Base-by-base conservation (phyloP, 139 green algal species). In the Tetraselmis chui region DNA sequence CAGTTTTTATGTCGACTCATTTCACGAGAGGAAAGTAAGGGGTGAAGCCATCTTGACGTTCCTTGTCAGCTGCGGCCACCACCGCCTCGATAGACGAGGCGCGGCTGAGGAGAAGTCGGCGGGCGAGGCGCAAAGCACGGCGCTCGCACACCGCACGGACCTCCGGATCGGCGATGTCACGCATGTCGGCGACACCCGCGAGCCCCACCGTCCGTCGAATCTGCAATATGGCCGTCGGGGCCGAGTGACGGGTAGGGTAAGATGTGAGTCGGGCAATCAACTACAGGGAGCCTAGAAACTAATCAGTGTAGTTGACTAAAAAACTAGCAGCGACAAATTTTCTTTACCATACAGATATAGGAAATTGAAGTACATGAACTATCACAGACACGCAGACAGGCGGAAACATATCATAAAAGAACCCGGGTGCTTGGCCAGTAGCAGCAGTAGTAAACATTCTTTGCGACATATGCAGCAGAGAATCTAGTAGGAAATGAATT, bases 171-270 rank as follows among this genome's bases (percentile, higher is more conserved):
- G 79, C 27, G 80, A 99, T 99, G 28, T 74, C 85, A 75, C 98
- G 92, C 85, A 98, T 90, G 86, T 99, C 97, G 1, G 94, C 91
- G 22, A 97, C 92, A 82, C 98, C 95, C 0, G 97, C 96, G 29
- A 99, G 97, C 79, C 95, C 93, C 32, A 99, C 88, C 25, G 99
- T 85, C 5, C 96, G 90, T 1, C 96, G 84, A 30, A 97, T 90
- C 67, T 80, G 81, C 79, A 84, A 91, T 91, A 31, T 11, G 45
- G 79, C 30, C 82, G 76, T 26, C 31, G 28, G 31, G n/a, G 31
- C 0, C 45, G 28, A 45, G 1, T 27, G 75, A 28, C 11, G 24
- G 0, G 74, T 59, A 59, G 30, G 5, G 79, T 76, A 25, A 26
- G 79, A 31, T 81, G 26, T 81, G 0, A 81, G 24, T 26, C 29